Base-by-base conservation (phyloP, 2,329 filamentous ascomycete species). In the Sclerotinia nivalis region DNA sequence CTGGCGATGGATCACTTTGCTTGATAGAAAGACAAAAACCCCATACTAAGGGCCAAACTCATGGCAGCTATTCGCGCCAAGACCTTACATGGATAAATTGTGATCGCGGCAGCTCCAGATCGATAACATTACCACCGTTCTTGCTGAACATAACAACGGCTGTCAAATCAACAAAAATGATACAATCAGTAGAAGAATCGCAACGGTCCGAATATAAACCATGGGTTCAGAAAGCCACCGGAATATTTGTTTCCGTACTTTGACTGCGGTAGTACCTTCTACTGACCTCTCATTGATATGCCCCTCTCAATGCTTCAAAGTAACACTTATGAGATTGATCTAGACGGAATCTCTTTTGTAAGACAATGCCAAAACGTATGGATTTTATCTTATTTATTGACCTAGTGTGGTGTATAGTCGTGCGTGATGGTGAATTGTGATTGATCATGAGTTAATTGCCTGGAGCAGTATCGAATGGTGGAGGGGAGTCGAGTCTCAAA, bases 121-220 rank as follows among this genome's bases (percentile, higher is more conserved):
- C 40, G 15, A 43, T 15, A 72, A 72, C 31, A 5, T 28, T 55
- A 18, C 66, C 61, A 10, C 74, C 49, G 22, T 70, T 66, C 45
- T 71, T 60, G 22, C 43, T 58, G 55, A 73, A 74, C 37, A 71
- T 70, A 2, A 73, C 28, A 18, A 75, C 69, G 4, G 71, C 72
- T 1, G 61, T 72, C 22, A 75, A 49, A 75, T 72, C 43, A 75
- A 68, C 9, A 69, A 72, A 25, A 74, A 67, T 0, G 71, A 73
- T 15, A 70, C 37, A 15, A 73, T 65, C 73, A 72, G 73, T 10
- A 71, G 65, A n/a, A 73, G 13, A 50, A 76, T 70, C 2, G 71
- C 69, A 9, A 72, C 25, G 10, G 69, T 66, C 52, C 74, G 70
- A 43, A 75, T 72, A 49, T 66, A 64, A 25, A 70, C 52, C 58